phyloP scores from a whole-genome alignment of 345 rosid genomes.

The Erysimum cheiranthoides region DNA sequence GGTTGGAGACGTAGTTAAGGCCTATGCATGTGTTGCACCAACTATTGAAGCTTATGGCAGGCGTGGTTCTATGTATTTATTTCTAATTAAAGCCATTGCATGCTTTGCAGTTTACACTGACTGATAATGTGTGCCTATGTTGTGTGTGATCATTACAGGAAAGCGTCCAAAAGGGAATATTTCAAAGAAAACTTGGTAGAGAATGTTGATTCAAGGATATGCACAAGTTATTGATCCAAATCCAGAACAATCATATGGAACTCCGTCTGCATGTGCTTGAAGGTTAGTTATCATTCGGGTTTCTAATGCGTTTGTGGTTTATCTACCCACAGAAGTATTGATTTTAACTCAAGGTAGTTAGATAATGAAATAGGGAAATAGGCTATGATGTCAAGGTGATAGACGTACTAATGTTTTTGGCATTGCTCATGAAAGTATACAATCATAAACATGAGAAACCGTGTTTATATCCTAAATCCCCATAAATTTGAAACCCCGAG shows the following conservation, averaged over 20 bases:
- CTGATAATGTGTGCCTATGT: neutral
- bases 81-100: neutral
- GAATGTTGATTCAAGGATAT: neutral
- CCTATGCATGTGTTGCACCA: slow-evolving; percentile 11
- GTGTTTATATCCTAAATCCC: neutral
- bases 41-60: neutral
- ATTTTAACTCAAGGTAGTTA: slow-evolving; percentile 4
- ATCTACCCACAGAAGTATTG: slow-evolving; percentile 7
- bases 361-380: neutral
- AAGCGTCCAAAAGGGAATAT: neutral
- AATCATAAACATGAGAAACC: neutral
- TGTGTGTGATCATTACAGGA: neutral
- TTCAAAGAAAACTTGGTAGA: neutral
- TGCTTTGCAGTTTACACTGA: neutral
- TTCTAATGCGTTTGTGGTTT: neutral
- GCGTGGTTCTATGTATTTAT: slow-evolving; percentile 5
- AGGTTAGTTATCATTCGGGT: neutral
- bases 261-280: neutral
- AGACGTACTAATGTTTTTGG: too few relatives aligned
- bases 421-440: too few relatives aligned
- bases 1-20: neutral
- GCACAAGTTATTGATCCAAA: neutral
- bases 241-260: neutral
- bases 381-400: neutral
- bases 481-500: neutral